Percentiles rank a stretch among this genome's conserved stretches.
Evolutionary conservation across 495 filamentous ascomycete genomes (phyloP).

Genomic region (Xylaria sp.): DNA sequence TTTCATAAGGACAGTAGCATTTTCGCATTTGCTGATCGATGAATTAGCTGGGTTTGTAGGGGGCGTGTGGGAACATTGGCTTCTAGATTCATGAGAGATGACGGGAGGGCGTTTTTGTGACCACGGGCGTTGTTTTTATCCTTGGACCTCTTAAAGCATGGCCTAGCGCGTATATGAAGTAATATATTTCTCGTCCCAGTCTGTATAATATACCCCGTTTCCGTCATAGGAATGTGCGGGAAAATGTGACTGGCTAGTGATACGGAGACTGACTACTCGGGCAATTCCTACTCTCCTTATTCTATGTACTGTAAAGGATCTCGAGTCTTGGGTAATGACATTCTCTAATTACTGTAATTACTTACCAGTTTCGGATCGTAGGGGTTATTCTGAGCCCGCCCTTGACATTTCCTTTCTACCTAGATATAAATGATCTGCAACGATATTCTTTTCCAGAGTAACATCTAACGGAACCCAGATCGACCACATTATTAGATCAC

Average conservation of each 20-base stretch:
- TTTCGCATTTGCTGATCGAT: conserved; percentile 2
- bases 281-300: too few species aligned
- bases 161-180: conserved; percentile 22
- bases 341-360: not conserved
- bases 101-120: conserved; percentile 23
- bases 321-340: too few species aligned
- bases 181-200: conserved; percentile 7
- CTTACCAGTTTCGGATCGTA: too few species aligned
- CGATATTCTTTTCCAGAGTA: not conserved
- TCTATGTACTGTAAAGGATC: too few species aligned
- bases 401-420: not conserved
- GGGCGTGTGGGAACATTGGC: not conserved
- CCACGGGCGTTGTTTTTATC: not conserved
- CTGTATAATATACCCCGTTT: conserved; percentile 10
- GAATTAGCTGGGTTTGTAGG: not conserved
- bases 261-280: too few species aligned
- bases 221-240: not conserved
- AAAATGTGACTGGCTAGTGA: not conserved
- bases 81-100: conserved; percentile 25
- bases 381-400: not conserved
- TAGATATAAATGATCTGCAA: not conserved
- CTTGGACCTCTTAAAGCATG: conserved; percentile 11
- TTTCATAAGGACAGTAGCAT: not conserved
- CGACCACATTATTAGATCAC: not conserved
- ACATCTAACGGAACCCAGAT: not conserved